Evolutionary conservation across 306 rosid genomes (phyloP).

Genomic region (Castanopsis chinensis): DNA sequence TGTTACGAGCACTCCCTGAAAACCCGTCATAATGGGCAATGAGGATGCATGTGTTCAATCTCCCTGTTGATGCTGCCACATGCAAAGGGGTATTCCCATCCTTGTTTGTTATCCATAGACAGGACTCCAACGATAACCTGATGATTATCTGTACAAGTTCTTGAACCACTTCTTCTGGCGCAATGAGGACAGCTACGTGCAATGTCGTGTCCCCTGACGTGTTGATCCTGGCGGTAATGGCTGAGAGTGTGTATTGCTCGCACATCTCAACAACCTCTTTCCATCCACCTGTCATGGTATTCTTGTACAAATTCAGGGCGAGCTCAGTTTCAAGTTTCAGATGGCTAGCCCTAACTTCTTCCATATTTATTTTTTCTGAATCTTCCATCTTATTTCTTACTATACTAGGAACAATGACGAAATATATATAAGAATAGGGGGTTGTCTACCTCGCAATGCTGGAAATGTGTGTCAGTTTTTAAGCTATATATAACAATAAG

Average conservation of each 20-base stretch:
- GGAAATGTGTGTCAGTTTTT: too few species aligned
- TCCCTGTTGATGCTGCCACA: conserved; percentile 34
- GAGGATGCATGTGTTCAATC: conserved; percentile 6
- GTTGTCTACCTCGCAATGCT: too few species aligned
- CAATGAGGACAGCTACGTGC: conserved; percentile 45
- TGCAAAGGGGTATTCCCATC: conserved; percentile 42
- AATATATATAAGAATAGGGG: too few species aligned
- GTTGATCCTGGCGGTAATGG: conserved; percentile 24
- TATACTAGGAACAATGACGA: too few species aligned
- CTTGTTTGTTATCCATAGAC: conserved; percentile 4
- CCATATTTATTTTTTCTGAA: not conserved
- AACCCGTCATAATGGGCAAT: not conserved
- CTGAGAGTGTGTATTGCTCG: not conserved
- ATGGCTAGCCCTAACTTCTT: too few species aligned
- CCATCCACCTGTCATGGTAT: conserved; percentile 40
- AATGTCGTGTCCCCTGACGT: conserved; percentile 42
- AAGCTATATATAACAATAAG: too few species aligned
- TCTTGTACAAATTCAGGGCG: not conserved
- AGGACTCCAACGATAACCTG: not conserved
- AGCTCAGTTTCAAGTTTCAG: too few species aligned
- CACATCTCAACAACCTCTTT: conserved; percentile 12
- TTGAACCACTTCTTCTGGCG: conserved; percentile 19
- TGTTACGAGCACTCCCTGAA: conserved; percentile 20
- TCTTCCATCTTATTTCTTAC: not conserved
- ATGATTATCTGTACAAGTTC: not conserved